phyloP scores from a whole-genome alignment of 2,329 filamentous ascomycete genomes.

The Talaromyces sp. region DNA sequence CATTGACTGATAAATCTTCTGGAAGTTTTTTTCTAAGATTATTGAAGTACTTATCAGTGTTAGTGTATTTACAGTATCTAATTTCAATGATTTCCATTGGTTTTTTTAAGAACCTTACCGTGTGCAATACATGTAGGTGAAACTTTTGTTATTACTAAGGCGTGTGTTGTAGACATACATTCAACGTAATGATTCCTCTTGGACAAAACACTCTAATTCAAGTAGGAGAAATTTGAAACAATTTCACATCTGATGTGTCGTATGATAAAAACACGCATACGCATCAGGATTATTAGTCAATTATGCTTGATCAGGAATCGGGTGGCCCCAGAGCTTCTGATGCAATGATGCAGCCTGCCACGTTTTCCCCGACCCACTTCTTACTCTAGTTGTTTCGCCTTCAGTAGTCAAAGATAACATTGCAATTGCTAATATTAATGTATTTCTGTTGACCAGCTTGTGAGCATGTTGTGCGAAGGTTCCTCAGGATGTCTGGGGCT shows the following conservation, averaged over 20 bases:
- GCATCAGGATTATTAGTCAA: not conserved
- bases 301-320: not conserved
- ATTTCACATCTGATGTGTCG: not conserved
- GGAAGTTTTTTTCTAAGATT: too few species aligned
- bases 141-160: too few species aligned
- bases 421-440: not conserved
- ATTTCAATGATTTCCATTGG: too few species aligned
- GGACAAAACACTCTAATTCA: not conserved
- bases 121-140: too few species aligned
- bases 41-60: too few species aligned
- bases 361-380: not conserved
- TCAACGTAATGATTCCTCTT: too few species aligned
- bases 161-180: too few species aligned
- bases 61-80: too few species aligned
- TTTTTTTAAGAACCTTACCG: too few species aligned
- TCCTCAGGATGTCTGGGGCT: not conserved
- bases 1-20: too few species aligned
- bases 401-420: not conserved
- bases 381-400: not conserved
- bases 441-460: too few species aligned
- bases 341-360: not conserved
- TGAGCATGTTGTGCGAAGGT: not conserved
- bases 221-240: not conserved
- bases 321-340: not conserved
- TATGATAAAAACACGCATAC: not conserved